phyloP scores from a whole-genome alignment of 2,329 filamentous ascomycete genomes.

The Sarocladiaceae sp. region DNA sequence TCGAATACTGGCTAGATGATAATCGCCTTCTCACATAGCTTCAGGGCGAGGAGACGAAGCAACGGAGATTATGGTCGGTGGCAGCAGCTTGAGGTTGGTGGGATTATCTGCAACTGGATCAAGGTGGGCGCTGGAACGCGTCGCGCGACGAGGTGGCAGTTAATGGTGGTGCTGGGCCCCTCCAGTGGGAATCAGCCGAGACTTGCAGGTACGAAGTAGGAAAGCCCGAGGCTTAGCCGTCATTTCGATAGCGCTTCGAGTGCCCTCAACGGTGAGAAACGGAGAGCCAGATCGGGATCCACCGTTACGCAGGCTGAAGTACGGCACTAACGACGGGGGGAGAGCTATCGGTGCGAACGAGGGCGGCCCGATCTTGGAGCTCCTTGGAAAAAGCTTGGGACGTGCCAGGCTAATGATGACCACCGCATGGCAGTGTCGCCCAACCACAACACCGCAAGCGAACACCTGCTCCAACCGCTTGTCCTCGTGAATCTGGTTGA shows the following conservation, averaged over 20 bases:
- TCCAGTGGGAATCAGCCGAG: background rate
- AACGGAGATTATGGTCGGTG: no score
- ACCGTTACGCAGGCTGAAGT: no score
- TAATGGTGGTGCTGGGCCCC: background rate
- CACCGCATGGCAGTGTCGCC: background rate
- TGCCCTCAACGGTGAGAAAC: background rate
- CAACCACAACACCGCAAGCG: background rate
- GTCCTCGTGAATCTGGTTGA: no score
- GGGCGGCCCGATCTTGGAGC: no score
- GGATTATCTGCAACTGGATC: slow-evolving; percentile 4
- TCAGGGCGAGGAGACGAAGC: background rate
- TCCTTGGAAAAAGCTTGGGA: no score
- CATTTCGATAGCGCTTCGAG: no score
- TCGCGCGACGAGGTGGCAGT: slow-evolving; percentile 5
- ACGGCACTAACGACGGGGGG: background rate
- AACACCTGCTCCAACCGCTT: slow-evolving; percentile 3
- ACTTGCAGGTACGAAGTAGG: background rate
- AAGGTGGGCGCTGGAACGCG: slow-evolving; percentile 7
- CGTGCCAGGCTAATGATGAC: background rate
- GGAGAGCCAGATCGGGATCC: background rate
- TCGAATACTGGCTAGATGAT: no score
- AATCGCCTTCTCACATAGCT: no score
- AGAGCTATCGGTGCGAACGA: no score
- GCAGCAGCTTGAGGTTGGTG: background rate
- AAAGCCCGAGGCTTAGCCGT: slow-evolving; percentile 4